Conservation (phyloP, 768 basidiomycete genomes). For the Tremella mesenterica region DNA sequence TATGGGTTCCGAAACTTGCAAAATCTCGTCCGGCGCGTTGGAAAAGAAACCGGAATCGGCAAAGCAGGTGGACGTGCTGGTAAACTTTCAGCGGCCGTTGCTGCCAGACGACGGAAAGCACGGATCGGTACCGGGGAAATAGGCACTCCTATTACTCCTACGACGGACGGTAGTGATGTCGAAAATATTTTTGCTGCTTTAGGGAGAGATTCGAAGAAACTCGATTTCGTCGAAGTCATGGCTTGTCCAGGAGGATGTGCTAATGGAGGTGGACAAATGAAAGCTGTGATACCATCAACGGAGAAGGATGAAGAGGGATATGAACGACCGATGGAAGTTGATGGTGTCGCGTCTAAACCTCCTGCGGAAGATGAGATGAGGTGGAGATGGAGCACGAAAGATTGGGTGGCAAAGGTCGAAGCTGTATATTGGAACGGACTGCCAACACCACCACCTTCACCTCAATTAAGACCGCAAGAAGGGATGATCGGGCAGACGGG, state of each 20-base stretch:
- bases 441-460: slow-evolving; percentile 51
- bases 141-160: slow-evolving; percentile 5
- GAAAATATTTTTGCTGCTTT: slow-evolving; percentile 13
- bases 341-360: slow-evolving; percentile 15
- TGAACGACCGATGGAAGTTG: slow-evolving; percentile 51
- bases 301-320: slow-evolving; percentile 59
- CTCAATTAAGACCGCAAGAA: slow-evolving; percentile 7
- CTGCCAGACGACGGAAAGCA: slow-evolving; percentile 35
- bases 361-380: slow-evolving; percentile 50
- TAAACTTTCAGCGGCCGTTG: slow-evolving; percentile 35
- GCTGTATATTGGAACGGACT: slow-evolving; percentile 63
- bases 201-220: slow-evolving; percentile 31
- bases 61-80: slow-evolving; percentile 40
- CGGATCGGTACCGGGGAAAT: slow-evolving; percentile 3
- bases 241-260: slow-evolving; percentile 96
- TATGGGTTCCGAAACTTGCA: slow-evolving; percentile 97
- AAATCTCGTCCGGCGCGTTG: slow-evolving; percentile 88
- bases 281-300: slow-evolving; percentile 29
- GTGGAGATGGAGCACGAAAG: slow-evolving; percentile 80
- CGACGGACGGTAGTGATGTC: slow-evolving; percentile 15
- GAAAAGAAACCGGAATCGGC: slow-evolving; percentile 68
- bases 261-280: slow-evolving; percentile 85
- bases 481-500: not conserved
- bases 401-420: slow-evolving; percentile 75
- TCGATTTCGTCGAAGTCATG: slow-evolving; percentile 57